These are phyloP conservation scores for Aureobasidium melanogenum DNA, from an alignment of 2,329 filamentous ascomycete genomes.

Conservation along the genomic window DNA sequence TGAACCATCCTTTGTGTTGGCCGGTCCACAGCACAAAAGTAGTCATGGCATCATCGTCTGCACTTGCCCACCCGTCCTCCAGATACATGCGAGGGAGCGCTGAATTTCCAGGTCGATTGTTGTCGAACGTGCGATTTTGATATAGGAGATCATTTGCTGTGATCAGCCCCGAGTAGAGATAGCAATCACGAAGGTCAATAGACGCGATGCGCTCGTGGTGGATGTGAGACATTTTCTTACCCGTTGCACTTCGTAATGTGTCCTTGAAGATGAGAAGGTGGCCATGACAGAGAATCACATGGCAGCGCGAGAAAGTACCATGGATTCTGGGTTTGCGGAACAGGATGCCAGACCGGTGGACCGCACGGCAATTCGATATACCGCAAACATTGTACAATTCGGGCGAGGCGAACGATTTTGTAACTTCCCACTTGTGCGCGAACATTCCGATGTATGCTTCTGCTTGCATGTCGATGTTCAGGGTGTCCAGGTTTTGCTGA, in stretches of 20 bases:
- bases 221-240: slow-evolving; percentile 49
- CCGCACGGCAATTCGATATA: slow-evolving; percentile 53
- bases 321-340: slow-evolving; percentile 57
- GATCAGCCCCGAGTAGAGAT: slow-evolving; percentile 56
- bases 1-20: slow-evolving; percentile 48
- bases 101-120: slow-evolving; percentile 50
- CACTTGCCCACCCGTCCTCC: slow-evolving; percentile 52
- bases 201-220: slow-evolving; percentile 53
- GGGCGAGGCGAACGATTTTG: slow-evolving; percentile 52
- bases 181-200: slow-evolving; percentile 54
- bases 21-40: slow-evolving; percentile 61
- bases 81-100: slow-evolving; percentile 52
- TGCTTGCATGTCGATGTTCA: slow-evolving; percentile 57
- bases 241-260: slow-evolving; percentile 45
- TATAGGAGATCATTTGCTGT: slow-evolving; percentile 56
- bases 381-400: slow-evolving; percentile 60
- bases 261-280: slow-evolving; percentile 55
- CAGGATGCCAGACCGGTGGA: slow-evolving; percentile 53
- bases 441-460: slow-evolving; percentile 59
- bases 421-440: slow-evolving; percentile 60
- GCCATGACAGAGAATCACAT: slow-evolving; percentile 52
- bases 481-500: slow-evolving; percentile 47
- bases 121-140: slow-evolving; percentile 55
- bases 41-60: slow-evolving; percentile 57
- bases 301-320: slow-evolving; percentile 51